Evolutionary conservation across 768 basidiomycete species (phyloP).

Genomic region (Crepidotus variabilis): DNA sequence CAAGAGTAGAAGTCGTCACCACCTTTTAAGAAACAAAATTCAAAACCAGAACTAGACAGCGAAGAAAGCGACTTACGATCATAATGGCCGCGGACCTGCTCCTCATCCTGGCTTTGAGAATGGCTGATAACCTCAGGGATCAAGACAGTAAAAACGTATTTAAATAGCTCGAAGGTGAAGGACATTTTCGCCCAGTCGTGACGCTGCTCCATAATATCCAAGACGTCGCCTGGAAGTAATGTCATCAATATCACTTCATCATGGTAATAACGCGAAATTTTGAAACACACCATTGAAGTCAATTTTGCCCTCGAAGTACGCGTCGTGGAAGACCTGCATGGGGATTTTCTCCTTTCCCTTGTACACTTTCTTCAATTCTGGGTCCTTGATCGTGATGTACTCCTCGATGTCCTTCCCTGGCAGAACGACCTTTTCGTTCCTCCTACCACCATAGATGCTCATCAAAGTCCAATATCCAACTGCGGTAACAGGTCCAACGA

Average conservation of each 20-base stretch:
- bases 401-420: constrained; percentile 85
- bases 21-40: constrained; percentile 35
- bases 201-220: constrained; percentile 90
- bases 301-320: constrained; percentile 93
- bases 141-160: constrained; percentile 85
- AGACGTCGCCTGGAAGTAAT: constrained; percentile 68
- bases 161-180: constrained; percentile 89
- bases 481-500: constrained; percentile 75
- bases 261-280: not conserved
- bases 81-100: constrained; percentile 94
- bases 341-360: constrained; percentile 88
- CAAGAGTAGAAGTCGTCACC: constrained; percentile 97
- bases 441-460: constrained; percentile 75
- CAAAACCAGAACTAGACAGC: not conserved
- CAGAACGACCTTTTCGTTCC: constrained; percentile 80
- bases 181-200: constrained; percentile 95
- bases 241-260: not conserved
- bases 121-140: constrained; percentile 94
- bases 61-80: constrained; percentile 57
- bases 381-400: constrained; percentile 89
- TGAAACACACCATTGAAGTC: constrained; percentile 82
- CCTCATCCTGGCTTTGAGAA: constrained; percentile 87
- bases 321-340: constrained; percentile 97
- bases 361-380: constrained; percentile 75
- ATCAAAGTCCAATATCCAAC: constrained; percentile 88